These are phyloP conservation scores for Metarhizium robertsii DNA, from an alignment of 2,329 filamentous ascomycete species.

Conservation along the genomic window DNA sequence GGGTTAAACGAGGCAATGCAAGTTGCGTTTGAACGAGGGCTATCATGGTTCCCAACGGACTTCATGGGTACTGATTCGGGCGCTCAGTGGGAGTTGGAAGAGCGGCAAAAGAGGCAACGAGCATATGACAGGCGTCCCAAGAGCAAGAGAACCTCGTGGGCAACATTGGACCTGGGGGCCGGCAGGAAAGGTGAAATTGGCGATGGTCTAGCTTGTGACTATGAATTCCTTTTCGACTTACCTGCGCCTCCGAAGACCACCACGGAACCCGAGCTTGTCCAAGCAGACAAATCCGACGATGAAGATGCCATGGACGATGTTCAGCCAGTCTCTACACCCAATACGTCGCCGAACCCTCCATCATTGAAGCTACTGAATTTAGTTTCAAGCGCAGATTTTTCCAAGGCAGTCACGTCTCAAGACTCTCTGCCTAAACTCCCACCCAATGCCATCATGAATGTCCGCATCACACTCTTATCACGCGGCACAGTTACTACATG, in stretches of 20 bases:
- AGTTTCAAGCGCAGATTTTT: slow-evolving; percentile 22
- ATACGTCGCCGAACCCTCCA: neutral
- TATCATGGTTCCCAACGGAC: slow-evolving; percentile 81
- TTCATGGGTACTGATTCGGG: slow-evolving; percentile 73
- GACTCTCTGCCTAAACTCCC: slow-evolving; percentile 15
- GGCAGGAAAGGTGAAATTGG: slow-evolving; percentile 76
- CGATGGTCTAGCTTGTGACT: slow-evolving; percentile 74
- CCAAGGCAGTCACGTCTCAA: slow-evolving; percentile 14
- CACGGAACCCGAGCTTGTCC: slow-evolving; percentile 1
- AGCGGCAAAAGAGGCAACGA: slow-evolving; percentile 62
- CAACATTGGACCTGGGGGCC: slow-evolving; percentile 62
- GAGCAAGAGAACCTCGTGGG: slow-evolving; percentile 70
- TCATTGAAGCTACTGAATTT: slow-evolving; percentile 13
- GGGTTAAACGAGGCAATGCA: slow-evolving; percentile 74
- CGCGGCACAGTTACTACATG: slow-evolving; percentile 63
- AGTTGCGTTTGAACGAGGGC: slow-evolving; percentile 67
- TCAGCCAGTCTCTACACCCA: slow-evolving; percentile 2
- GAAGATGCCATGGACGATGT: slow-evolving; percentile 24
- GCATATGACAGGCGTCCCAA: slow-evolving; percentile 73
- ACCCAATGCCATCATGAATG: slow-evolving; percentile 40
- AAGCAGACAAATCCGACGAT: slow-evolving; percentile 4
- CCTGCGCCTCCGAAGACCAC: slow-evolving; percentile 5
- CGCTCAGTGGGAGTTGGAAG: slow-evolving; percentile 63
- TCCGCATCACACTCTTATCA: slow-evolving; percentile 56
- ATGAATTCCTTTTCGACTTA: slow-evolving; percentile 54